Percentiles rank a stretch among this genome's conserved stretches.
Evolutionary conservation across 331 rosid genomes (phyloP).

Genomic region (Malus hybrid): DNA sequence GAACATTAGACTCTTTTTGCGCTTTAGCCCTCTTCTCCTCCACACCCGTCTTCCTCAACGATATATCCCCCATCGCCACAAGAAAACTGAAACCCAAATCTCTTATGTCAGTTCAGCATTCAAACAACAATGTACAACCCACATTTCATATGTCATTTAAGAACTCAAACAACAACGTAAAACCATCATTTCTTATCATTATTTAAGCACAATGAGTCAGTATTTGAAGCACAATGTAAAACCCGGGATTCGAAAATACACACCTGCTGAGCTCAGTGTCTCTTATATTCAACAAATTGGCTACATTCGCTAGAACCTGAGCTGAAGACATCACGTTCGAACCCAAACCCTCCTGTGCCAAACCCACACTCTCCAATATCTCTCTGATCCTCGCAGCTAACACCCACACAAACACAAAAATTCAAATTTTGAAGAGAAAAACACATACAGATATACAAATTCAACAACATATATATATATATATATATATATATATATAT

Average conservation of each 20-base stretch:
- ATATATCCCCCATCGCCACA: slow-evolving; percentile 92
- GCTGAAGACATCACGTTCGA: slow-evolving; percentile 69
- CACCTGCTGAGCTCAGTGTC: slow-evolving; percentile 94
- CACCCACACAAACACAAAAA: slow-evolving; percentile 5
- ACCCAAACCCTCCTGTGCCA: slow-evolving; percentile 82
- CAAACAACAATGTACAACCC: slow-evolving; percentile 12
- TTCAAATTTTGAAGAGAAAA: not conserved
- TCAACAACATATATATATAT: not conserved
- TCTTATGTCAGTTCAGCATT: slow-evolving; percentile 3
- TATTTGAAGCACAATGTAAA: slow-evolving; percentile 6
- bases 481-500: too few species aligned
- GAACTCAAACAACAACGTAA: slow-evolving; percentile 6
- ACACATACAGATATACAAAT: not conserved
- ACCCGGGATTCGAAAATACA: not conserved
- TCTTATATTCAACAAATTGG: slow-evolving; percentile 85
- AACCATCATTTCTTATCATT: not conserved
- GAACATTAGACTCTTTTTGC: slow-evolving; percentile 70
- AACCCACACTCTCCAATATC: slow-evolving; percentile 83
- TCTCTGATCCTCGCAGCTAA: slow-evolving; percentile 86
- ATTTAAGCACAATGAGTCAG: not conserved
- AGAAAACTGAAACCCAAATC: slow-evolving; percentile 56
- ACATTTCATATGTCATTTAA: not conserved
- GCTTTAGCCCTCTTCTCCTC: slow-evolving; percentile 89
- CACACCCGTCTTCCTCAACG: slow-evolving; percentile 77
- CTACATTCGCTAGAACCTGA: slow-evolving; percentile 79